Evolutionary conservation across 345 rosid species (phyloP), one percentile per base, ranked within the genome.

Genomic region (Gossypium rotundifolium): DNA sequence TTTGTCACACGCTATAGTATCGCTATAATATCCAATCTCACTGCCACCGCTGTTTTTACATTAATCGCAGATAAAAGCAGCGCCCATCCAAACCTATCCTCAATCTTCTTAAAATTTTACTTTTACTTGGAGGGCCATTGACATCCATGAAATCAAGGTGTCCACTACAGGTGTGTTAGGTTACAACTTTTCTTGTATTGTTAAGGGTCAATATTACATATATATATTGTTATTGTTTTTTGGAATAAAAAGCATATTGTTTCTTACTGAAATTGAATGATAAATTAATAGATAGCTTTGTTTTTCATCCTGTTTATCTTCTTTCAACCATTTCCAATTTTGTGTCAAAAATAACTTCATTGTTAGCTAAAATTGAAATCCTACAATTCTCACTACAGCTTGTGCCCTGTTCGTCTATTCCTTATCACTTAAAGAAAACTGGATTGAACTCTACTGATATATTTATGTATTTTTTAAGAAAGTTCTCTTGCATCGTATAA

Each of bases 291-390:
- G 67, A 63, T 33, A 17, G 17, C 29, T 63, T 38, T 3, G 2
- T 62, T 29, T 18, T n/a, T 78, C 72, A 61, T 27, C 18, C 65
- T 61, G n/a, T 62, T 29, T 29, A 62, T 29, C 17, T 62, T 29
- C 20, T 14, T 33, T 14, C 10, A 33, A 4, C 33, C 18, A 29
- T 62, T 38, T 14, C 45, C 16, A 0, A 17, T 62, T 33, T 22
- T 65, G n/a, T 44, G 23, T 20, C 10, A 1, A 20, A 65, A 65
- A 9, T 65, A 44, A 44, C 70, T 44, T 65, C 1, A 44, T 65
- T 20, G 11, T 65, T 11, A 44, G n/a, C 51, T 65, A 65, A 45
- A 20, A 20, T 8, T 9, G n/a, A 27, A 62, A 7, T 38, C 9
- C 12, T 62, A 23, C 17, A 59, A 59, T 59, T 25, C 1, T 64